Evolutionary conservation across 1,284 basidiomycete genomes (phyloP), one percentile per base, ranked within the genome.

Genomic region (Ceratobasidium sp.): DNA sequence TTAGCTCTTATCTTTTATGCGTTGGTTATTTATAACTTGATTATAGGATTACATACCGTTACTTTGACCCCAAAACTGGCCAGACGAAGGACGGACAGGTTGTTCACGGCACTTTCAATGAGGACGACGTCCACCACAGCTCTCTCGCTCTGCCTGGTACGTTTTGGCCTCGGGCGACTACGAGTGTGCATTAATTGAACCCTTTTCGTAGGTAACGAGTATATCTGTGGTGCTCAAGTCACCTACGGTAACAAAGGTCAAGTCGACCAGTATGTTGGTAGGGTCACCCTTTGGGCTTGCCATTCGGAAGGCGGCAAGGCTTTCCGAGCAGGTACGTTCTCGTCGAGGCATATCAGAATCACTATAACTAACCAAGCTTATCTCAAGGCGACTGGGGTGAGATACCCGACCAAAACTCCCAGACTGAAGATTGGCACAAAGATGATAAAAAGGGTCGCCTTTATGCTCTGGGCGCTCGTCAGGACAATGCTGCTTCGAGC

Each of bases 251-350:
- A 28, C 15, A 33, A 12, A 59, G 57, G 38, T 20, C 12, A 26
- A 13, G 26, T 2, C 7, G 57, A 33, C 12, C 6, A 59, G 54
- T 57, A n/a, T 38, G n/a, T 59, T n/a, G 57, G 26, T 33, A 33
- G 57, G 57, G n/a, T 59, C 26, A 59, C 57, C 12, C 54, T 57
- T 26, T 57, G 54, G 54, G 54, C 54, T 15, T 23, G 9, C 54
- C 54, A 26, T 20, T 26, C 54, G 3, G 26, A 20, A 12, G 28
- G 26, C 26, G 20, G 28, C 57, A 12, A 59, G 12, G 26, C 57
- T 9, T 59, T 20, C 38, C n/a, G n/a, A 38, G 57, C 57, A 59
- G 57, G 57, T 59, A 6, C 28, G 57, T 59, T 26, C 26, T 56
- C 20, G 9, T 17, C 26, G 9, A 56, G 10, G 54, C 1, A 56